Base-by-base conservation (phyloP, 2,329 filamentous ascomycete species). In the Phialophora verrucosa region DNA sequence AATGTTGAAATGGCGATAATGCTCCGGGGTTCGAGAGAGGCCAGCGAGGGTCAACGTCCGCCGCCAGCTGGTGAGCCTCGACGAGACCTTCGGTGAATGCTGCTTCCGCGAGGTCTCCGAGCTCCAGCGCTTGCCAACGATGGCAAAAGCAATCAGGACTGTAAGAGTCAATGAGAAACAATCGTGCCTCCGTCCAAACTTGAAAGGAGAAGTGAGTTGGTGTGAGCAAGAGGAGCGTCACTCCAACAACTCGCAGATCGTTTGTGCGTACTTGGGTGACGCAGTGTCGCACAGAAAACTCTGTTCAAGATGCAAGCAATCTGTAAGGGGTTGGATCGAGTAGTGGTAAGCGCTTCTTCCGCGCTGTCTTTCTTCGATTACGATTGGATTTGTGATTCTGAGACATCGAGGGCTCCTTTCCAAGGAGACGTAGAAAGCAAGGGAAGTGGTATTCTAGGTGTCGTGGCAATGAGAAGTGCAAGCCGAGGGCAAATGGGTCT, bases 361-460 rank as follows among this genome's bases (percentile, higher is more conserved):
- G 65, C 65, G 65, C 64, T 59, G 67, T 57, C 58, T 70, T 70
- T 56, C 61, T 63, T 61, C 66, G 68, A 35, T 57, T 62, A 53
- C 50, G 65, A 51, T 55, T 58, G 38, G 44, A 44, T 56, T 50
- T 20, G 61, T 47, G 38, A 56, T 60, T 59, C 63, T 63, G 63
- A 70, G 68, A 70, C 68, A 70, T 70, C 65, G 65, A 68, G 60
- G 62, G 35, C 68, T 68, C 68, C 65, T 57, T 38, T n/a, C 35
- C 42, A 57, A 60, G 64, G 67, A 69, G 67, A 62, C 32, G 44
- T 51, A 17, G 54, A 54, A 44, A 32, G 54, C 35, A 57, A 54
- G 53, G 32, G 47, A 25, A 42, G 29, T 61, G 59, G 59, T 32
- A n/a, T 61, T 32, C 35, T 61, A 54, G 17, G 6, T 51, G 23